Evolutionary conservation across 2,329 filamentous ascomycete genomes (phyloP).

Genomic region (Botrytis sinoallii): DNA sequence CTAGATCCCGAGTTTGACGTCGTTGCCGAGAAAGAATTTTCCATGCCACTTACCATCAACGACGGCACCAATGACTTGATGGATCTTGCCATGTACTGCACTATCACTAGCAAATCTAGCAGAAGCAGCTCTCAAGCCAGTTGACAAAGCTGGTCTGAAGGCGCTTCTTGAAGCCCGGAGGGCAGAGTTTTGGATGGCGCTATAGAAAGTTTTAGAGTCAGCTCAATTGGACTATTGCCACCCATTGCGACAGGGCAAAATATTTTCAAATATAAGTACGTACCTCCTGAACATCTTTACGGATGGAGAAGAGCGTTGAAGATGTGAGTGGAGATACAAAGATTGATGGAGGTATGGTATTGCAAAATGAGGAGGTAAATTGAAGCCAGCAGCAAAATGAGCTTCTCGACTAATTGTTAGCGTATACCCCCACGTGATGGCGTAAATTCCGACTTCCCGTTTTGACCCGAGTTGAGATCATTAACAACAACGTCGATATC

Average conservation of each 20-base stretch:
- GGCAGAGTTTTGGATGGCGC: conserved; percentile 66
- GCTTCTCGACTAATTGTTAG: conserved; percentile 40
- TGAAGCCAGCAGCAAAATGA: conserved; percentile 26
- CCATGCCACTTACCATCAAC: conserved; percentile 75
- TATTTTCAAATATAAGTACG: conserved; percentile 43
- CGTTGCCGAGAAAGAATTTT: conserved; percentile 41
- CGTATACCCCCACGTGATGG: conserved; percentile 21
- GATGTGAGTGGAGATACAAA: conserved; percentile 55
- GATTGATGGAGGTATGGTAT: conserved; percentile 42
- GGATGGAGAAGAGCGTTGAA: conserved; percentile 64
- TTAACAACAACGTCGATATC: not conserved
- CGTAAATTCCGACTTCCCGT: conserved; percentile 10
- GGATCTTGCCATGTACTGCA: conserved; percentile 64
- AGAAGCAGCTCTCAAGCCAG: conserved; percentile 53
- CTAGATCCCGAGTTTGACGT: conserved; percentile 30
- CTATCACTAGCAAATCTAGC: conserved; percentile 52
- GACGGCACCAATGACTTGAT: conserved; percentile 96
- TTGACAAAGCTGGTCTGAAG: conserved; percentile 55
- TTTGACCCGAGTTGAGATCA: conserved; percentile 16
- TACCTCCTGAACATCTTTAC: conserved; percentile 82
- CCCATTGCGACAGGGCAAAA: conserved; percentile 19
- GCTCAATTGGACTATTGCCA: conserved; percentile 45
- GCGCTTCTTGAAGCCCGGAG: conserved; percentile 56
- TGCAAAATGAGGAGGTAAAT: conserved; percentile 20
- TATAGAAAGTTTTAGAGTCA: conserved; percentile 45